Evolutionary conservation across 2,329 filamentous ascomycete genomes (phyloP).

Genomic region (Pseudocercospora fijiensis): DNA sequence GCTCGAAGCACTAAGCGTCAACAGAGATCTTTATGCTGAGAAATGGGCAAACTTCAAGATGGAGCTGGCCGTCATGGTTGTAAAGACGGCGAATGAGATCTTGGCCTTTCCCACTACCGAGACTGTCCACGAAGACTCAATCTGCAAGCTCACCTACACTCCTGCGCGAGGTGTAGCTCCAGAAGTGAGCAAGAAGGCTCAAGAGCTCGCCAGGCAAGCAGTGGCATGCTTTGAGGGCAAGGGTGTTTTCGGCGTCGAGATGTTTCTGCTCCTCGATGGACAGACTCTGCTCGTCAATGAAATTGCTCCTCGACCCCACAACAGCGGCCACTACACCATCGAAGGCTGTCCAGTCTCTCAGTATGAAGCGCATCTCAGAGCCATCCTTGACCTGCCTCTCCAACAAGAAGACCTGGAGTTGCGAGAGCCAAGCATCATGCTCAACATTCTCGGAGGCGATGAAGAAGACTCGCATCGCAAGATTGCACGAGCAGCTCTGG

Average conservation of each 20-base stretch:
- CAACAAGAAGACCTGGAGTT: slow-evolving; percentile 54
- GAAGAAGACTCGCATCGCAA: slow-evolving; percentile 62
- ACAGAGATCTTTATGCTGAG: slow-evolving; percentile 78
- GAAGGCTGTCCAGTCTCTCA: slow-evolving; percentile 88
- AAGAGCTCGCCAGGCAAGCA: slow-evolving; percentile 74
- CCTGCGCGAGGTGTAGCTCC: slow-evolving; percentile 71
- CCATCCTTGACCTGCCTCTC: slow-evolving; percentile 71
- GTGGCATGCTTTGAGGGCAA: slow-evolving; percentile 79
- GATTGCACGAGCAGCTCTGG: slow-evolving; percentile 57
- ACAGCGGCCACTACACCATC: slow-evolving; percentile 93
- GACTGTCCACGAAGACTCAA: slow-evolving; percentile 90
- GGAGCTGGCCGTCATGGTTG: slow-evolving; percentile 91
- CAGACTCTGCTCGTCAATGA: slow-evolving; percentile 74
- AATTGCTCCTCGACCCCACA: slow-evolving; percentile 79
- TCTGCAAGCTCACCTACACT: slow-evolving; percentile 89
- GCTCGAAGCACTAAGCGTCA: slow-evolving; percentile 63
- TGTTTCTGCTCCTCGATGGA: slow-evolving; percentile 78
- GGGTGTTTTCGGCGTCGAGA: slow-evolving; percentile 93
- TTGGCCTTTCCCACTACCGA: slow-evolving; percentile 87
- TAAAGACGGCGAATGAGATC: slow-evolving; percentile 75
- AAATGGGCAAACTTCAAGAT: slow-evolving; percentile 82
- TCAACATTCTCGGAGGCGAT: slow-evolving; percentile 76
- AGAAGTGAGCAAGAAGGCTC: slow-evolving; percentile 63
- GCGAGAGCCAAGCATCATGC: slow-evolving; percentile 67
- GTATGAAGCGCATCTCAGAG: slow-evolving; percentile 83